Evolutionary conservation across 73 alveolate species (phyloP).

Genomic region (Uronychia setigera): DNA sequence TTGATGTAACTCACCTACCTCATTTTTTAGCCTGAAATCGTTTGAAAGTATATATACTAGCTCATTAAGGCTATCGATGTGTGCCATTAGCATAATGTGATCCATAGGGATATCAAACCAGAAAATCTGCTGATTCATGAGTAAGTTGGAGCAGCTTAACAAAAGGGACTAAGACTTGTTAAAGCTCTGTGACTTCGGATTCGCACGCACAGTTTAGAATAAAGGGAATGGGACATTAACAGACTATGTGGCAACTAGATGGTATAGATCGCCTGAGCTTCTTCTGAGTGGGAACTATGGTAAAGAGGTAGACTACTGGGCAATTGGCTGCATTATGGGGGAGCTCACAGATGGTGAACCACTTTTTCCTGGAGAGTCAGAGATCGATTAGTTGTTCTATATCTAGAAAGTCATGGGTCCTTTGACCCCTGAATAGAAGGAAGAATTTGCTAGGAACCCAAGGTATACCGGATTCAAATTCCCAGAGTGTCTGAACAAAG

Average conservation of each 20-base stretch:
- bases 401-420: conserved; percentile 84
- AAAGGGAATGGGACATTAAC: conserved; percentile 4
- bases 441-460: conserved; percentile 73
- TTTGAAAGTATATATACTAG: no score
- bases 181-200: conserved; percentile 82
- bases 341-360: conserved; percentile 88
- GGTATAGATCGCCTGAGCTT: no score
- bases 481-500: conserved; percentile 84
- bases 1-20: conserved; percentile 61
- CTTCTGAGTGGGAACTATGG: conserved; percentile 74
- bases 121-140: conserved; percentile 62
- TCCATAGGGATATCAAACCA: conserved; percentile 79
- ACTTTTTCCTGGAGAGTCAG: conserved; percentile 86
- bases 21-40: conserved; percentile 36
- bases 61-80: no score
- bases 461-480: conserved; percentile 73
- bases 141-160: conserved; percentile 2
- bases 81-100: no score
- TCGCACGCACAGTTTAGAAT: conserved; percentile 63
- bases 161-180: conserved; percentile 48
- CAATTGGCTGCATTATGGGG: conserved; percentile 90
- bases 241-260: no score
- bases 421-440: conserved; percentile 78
- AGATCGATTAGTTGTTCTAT: conserved; percentile 64
- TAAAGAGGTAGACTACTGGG: conserved; percentile 88